A percentile compares a stretch with the other conserved stretches of the same genome.
These are phyloP conservation scores for Myriosclerotinia curreyana DNA, from an alignment of 2,329 filamentous ascomycete genomes.

Conservation along the genomic window DNA sequence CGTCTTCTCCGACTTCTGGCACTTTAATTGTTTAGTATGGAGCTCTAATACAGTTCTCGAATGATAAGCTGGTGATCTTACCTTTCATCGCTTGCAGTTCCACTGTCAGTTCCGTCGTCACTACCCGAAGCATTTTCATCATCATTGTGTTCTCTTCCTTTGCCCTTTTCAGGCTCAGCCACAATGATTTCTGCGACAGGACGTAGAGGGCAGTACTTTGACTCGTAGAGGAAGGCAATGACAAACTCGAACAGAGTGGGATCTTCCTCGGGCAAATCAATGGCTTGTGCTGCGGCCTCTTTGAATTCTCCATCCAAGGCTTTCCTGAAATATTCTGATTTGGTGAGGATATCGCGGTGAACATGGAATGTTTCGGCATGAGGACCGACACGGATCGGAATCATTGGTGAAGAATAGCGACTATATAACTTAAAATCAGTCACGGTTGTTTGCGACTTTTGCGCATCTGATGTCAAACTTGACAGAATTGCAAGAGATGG, in stretches of 20 bases:
- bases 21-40: constrained; percentile 26
- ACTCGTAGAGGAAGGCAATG: constrained; percentile 51
- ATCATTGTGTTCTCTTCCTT: constrained; percentile 44
- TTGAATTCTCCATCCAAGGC: constrained; percentile 49
- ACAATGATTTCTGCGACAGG: constrained; percentile 40
- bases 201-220: constrained; percentile 46
- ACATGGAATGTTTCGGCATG: constrained; percentile 48
- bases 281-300: constrained; percentile 47
- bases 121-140: constrained; percentile 31
- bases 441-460: neutral
- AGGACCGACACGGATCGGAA: constrained; percentile 48
- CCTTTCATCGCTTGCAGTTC: constrained; percentile 42
- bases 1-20: constrained; percentile 39
- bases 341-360: constrained; percentile 47
- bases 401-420: constrained; percentile 47
- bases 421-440: constrained; percentile 31
- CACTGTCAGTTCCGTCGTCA: constrained; percentile 39
- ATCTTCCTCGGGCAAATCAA: constrained; percentile 51
- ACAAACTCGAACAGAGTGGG: constrained; percentile 52
- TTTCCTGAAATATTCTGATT: constrained; percentile 49
- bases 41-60: neutral
- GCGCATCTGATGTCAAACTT: neutral
- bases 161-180: constrained; percentile 40
- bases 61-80: constrained; percentile 18
- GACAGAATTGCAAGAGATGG: constrained; percentile 2